Evolutionary conservation across 1,139 yeast genomes (phyloP).

Genomic region (Taphrina populina): DNA sequence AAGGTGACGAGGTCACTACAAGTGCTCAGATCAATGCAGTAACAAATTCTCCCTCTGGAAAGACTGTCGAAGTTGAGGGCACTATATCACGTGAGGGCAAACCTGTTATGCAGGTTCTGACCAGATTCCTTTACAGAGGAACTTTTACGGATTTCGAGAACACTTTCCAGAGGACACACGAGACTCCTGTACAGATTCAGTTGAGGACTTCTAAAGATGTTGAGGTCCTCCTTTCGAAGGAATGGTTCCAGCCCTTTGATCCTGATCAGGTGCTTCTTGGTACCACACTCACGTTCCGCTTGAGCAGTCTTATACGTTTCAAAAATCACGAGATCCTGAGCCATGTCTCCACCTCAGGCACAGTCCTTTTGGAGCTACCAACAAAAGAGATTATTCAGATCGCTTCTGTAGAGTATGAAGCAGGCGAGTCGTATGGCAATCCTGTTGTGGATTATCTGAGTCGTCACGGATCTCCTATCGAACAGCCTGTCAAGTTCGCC

Average conservation of each 20-base stretch:
- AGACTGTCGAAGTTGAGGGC: conserved; percentile 93
- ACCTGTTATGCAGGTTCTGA: conserved; percentile 90
- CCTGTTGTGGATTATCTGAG: conserved; percentile 92
- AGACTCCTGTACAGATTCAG: conserved; percentile 79
- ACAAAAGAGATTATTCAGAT: conserved; percentile 86
- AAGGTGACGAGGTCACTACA: conserved; percentile 81
- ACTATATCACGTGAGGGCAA: conserved; percentile 70
- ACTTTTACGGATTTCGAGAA: conserved; percentile 80
- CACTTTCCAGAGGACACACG: conserved; percentile 85
- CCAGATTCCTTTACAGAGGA: conserved; percentile 97
- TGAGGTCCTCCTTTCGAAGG: conserved; percentile 90
- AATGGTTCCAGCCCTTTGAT: conserved; percentile 89
- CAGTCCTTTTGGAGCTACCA: conserved; percentile 82
- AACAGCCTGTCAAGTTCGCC: conserved; percentile 89
- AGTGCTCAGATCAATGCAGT: conserved; percentile 85
- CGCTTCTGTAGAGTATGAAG: conserved; percentile 84
- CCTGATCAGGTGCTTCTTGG: conserved; percentile 68
- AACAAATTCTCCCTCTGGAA: conserved; percentile 86
- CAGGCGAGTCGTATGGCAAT: conserved; percentile 92
- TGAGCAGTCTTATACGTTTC: conserved; percentile 78
- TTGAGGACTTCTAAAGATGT: conserved; percentile 79
- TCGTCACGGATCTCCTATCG: conserved; percentile 90
- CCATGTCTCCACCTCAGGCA: conserved; percentile 80
- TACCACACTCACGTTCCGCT: conserved; percentile 83
- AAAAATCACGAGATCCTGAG: conserved; percentile 74